phyloP scores from a whole-genome alignment of 768 basidiomycete genomes.

The Mrakia gelida region DNA sequence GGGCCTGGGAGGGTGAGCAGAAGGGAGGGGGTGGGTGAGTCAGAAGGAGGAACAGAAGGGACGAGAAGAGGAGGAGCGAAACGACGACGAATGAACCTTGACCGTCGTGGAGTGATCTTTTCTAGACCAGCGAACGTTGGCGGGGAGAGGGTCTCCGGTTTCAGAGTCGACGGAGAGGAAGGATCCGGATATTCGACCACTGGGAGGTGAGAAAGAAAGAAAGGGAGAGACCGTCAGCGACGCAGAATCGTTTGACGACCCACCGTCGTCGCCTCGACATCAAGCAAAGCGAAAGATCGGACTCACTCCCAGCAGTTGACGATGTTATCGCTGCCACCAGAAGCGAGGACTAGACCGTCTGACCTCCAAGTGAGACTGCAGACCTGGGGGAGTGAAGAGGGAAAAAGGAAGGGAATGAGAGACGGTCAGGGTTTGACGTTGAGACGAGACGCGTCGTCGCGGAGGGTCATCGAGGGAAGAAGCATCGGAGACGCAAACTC shows the following conservation, averaged over 20 bases:
- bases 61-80: too few species aligned
- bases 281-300: slow-evolving; percentile 44
- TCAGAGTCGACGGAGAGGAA: slow-evolving; percentile 33
- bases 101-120: slow-evolving; percentile 81
- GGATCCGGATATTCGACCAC: slow-evolving; percentile 43
- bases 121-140: slow-evolving; percentile 75
- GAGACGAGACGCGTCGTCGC: too few species aligned
- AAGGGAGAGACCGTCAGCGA: background rate
- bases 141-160: slow-evolving; percentile 28
- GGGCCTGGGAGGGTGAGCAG: slow-evolving; percentile 54
- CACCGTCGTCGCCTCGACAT: too few species aligned
- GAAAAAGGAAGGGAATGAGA: background rate
- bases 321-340: slow-evolving; percentile 97
- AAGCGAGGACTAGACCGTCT: slow-evolving; percentile 56
- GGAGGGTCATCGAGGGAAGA: too few species aligned
- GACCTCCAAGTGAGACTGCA: slow-evolving; percentile 49
- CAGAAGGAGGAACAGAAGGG: slow-evolving; percentile 1
- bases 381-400: slow-evolving; percentile 5
- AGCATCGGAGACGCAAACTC: background rate
- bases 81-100: slow-evolving; percentile 42
- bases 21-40: background rate
- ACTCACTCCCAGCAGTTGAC: slow-evolving; percentile 95
- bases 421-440: too few species aligned
- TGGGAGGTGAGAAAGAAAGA: slow-evolving; percentile 23
- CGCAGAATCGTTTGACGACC: background rate